Evolutionary conservation across 2,329 filamentous ascomycete species (phyloP), one percentile per base, ranked within the genome.

Genomic region (Huntiella moniliformis): DNA sequence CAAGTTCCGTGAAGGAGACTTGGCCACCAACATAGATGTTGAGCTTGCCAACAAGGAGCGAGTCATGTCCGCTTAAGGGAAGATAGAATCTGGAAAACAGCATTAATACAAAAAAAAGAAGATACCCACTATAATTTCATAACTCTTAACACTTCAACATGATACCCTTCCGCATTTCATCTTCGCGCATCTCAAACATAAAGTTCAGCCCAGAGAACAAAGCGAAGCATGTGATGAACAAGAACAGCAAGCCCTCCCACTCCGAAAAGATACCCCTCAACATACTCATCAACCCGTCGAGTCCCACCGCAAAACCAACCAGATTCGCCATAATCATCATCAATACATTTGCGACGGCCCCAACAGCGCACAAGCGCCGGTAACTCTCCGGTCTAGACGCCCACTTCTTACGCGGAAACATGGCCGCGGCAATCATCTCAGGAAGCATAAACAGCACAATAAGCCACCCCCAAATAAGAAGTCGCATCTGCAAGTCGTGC

Each of bases 261-360:
- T 82, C 82, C 13, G 74, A 74, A 44, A 92, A 65, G 48, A 96
- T 86, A 1, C 81, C 79, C 48, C 68, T 66, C 7, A 93, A 59
- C 42, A 96, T 74, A 28, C 72, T 81, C 60, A 82, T 73, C 56
- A 96, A 54, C 0, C 92, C 91, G 56, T 98, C 91, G 42, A 95
- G 53, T 0, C 92, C 92, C 10, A 98, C 71, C 0, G 88, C 91
- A 61, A 96, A 98, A 0, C 91, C 91, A 8, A 98, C 86, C 13
- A 98, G 64, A 58, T 98, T 98, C 12, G 88, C 91, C 38, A 74
- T 71, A 72, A 96, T 94, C 82, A 98, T 91, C 80, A 95, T 86
- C 41, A 96, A 63, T 17, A 93, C 71, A 54, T 95, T 95, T 1
- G 64, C 73, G 3, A 95, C 83, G 0, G 77, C 84, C 2, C 88